Base-by-base conservation (phyloP, 495 filamentous ascomycete species). In the Astrothelium macrocarpum region DNA sequence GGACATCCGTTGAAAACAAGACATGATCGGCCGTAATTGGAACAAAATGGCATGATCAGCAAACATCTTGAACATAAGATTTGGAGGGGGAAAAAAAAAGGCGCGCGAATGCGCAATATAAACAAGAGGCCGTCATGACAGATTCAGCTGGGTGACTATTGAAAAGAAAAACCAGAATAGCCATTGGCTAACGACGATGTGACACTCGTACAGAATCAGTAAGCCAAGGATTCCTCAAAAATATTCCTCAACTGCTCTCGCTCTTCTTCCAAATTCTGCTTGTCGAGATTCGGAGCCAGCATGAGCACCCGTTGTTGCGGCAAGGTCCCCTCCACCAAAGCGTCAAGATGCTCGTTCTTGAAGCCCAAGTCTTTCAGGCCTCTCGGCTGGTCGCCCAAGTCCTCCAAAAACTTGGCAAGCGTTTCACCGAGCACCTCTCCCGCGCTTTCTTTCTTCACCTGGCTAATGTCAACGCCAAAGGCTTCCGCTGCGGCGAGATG, bases 301-400 rank as follows among this genome's bases (percentile, higher is more conserved):
- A 91, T 93, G 75, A 97, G 71, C 58, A 98, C 94, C 56, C 94
- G 79, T 56, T 82, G 80, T 78, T 98, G 94, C 29, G 94, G 94
- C 56, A 98, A 83, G 28, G 94, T 97, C 1, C 94, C 95, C 72
- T 97, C 91, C 16, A 98, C 91, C 65, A 98, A 75, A 2, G 75
- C 83, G 29, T 91, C 87, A 14, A 98, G 77, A 78, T 98, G 84
- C 16, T 79, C 80, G 4, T 72, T 73, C 63, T 80, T 80, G 72
- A 96, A 97, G 0, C 94, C 94, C 43, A 98, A 72, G 45, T 81
- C 85, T 75, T 89, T 91, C 69, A 98, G 75, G 0, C 94, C 94
- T 34, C 82, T 81, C 7, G 94, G 95, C 79, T 97, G 94, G 68
- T 91, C 94, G 5, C 95, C 95, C 34, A 98, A 74, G 25, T 86